Conservation (phyloP, 1,284 basidiomycete genomes). For the Papiliotrema fonsecae region DNA sequence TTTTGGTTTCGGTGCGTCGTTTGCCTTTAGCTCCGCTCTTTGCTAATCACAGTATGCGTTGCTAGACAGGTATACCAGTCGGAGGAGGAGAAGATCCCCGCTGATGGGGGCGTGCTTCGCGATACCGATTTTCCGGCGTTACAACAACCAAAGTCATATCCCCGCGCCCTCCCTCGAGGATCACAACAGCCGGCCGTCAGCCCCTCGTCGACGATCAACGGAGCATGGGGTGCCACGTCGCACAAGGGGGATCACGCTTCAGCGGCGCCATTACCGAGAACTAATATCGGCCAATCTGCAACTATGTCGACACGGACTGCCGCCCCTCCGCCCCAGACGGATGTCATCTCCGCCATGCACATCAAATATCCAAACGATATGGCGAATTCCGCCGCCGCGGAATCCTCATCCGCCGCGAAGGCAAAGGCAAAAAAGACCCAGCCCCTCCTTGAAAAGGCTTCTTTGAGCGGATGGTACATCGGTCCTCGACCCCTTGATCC, state of each 20-base stretch:
- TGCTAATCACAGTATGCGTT: slow-evolving; percentile 10
- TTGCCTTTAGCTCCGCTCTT: background rate
- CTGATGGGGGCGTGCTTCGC: background rate
- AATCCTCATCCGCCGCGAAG: background rate
- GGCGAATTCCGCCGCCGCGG: too few species aligned
- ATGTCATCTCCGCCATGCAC: too few species aligned
- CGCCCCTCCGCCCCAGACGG: too few species aligned
- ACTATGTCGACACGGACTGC: too few species aligned
- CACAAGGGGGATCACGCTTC: too few species aligned
- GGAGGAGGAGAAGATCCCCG: background rate
- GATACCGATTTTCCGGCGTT: slow-evolving; percentile 1
- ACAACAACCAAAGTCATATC: background rate
- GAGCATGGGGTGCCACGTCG: too few species aligned
- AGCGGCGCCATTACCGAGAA: too few species aligned
- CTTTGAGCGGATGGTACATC: slow-evolving; percentile 27
- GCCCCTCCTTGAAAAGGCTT: slow-evolving; percentile 6
- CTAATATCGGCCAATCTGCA: too few species aligned
- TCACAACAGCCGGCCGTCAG: too few species aligned
- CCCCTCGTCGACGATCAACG: too few species aligned
- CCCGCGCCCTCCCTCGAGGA: background rate
- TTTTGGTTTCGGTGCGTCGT: slow-evolving; percentile 34
- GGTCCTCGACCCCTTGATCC: slow-evolving; percentile 19
- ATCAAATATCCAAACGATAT: too few species aligned
- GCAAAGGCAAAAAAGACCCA: slow-evolving; percentile 1
- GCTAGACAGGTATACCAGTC: slow-evolving; percentile 1